These are phyloP conservation scores for Paramecium primaurelia DNA, from an alignment of 73 alveolate species.

Conservation along the genomic window DNA sequence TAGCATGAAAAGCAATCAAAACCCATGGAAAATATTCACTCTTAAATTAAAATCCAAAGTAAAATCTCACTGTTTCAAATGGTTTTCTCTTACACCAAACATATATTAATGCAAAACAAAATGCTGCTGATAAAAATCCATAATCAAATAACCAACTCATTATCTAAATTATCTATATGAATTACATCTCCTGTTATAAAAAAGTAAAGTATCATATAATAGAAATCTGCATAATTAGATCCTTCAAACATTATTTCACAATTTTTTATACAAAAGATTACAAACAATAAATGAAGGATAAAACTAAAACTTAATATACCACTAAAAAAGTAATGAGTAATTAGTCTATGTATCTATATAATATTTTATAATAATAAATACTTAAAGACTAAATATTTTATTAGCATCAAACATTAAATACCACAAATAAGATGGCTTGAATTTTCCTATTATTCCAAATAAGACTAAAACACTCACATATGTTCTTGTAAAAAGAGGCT, in stretches of 20 bases:
- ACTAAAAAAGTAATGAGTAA: conserved; percentile 28
- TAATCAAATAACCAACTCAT: conserved; percentile 35
- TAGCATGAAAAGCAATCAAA: conserved; percentile 9
- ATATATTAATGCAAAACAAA: conserved; percentile 41
- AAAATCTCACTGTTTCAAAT: conserved; percentile 59
- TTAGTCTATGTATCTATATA: conserved; percentile 7
- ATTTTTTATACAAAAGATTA: background rate
- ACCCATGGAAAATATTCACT: conserved; percentile 59
- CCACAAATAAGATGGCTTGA: background rate
- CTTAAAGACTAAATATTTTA: background rate
- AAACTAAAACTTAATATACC: conserved; percentile 41
- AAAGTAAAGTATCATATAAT: background rate
- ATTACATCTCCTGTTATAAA: conserved; percentile 7
- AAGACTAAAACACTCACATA: conserved; percentile 2
- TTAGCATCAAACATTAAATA: background rate
- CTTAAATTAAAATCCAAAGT: conserved; percentile 37
- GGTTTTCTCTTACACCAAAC: conserved; percentile 61
- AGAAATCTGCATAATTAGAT: conserved; percentile 20
- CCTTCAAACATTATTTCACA: background rate
- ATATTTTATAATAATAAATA: background rate
- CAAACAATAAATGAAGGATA: background rate
- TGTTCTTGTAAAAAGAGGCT: conserved; percentile 50
- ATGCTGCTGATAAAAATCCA: background rate
- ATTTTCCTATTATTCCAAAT: background rate
- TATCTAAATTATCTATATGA: background rate